phyloP scores from a whole-genome alignment of 805 yeast genomes.

The Wickerhamiella sergipiensis region DNA sequence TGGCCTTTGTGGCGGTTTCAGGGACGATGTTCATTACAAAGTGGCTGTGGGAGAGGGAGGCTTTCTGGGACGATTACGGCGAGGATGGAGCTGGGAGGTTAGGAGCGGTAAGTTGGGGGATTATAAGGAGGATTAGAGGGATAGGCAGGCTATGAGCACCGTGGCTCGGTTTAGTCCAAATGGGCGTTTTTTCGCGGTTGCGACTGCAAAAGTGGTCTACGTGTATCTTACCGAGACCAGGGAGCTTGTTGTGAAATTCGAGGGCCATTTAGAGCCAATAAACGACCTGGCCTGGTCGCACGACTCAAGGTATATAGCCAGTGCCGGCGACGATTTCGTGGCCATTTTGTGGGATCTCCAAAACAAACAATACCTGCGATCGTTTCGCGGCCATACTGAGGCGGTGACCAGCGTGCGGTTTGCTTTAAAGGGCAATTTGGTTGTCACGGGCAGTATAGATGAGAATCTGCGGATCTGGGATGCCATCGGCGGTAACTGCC shows the following conservation, averaged over 20 bases:
- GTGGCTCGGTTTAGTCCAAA: conserved; percentile 30
- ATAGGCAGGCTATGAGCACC: background rate
- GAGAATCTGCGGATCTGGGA: conserved; percentile 92
- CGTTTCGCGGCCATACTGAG: conserved; percentile 66
- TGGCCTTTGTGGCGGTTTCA: background rate
- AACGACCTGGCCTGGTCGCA: conserved; percentile 72
- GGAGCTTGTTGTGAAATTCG: conserved; percentile 3
- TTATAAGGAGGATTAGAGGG: background rate
- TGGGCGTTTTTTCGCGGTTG: conserved; percentile 41
- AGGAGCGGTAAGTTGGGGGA: too few relatives aligned
- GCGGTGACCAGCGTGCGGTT: conserved; percentile 64
- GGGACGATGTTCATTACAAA: conserved; percentile 1
- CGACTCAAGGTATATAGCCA: conserved; percentile 55
- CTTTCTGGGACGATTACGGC: too few relatives aligned
- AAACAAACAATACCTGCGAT: conserved; percentile 29
- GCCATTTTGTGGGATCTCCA: conserved; percentile 56
- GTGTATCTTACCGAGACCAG: background rate
- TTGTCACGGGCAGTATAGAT: conserved; percentile 76
- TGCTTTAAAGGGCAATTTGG: conserved; percentile 59
- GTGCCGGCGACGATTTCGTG: conserved; percentile 78
- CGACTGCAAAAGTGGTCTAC: conserved; percentile 31
- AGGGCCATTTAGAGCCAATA: conserved; percentile 58
- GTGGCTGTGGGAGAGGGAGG: background rate
- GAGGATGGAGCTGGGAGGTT: too few relatives aligned
- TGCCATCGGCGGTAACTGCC: conserved; percentile 47